Evolutionary conservation across 805 yeast genomes (phyloP).

Genomic region (Ogataea angusta): DNA sequence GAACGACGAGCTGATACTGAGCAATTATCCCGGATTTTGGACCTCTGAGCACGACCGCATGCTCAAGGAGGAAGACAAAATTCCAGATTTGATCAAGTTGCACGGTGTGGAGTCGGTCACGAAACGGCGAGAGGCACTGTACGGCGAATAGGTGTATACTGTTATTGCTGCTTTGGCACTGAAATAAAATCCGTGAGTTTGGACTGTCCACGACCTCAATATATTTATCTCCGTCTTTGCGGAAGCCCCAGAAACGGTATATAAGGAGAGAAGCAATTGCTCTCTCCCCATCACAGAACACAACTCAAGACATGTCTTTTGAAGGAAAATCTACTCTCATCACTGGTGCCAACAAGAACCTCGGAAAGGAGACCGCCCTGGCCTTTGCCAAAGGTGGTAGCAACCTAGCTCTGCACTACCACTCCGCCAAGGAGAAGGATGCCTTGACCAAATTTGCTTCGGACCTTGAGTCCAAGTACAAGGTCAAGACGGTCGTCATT

Average conservation of each 20-base stretch:
- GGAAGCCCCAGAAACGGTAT: background rate
- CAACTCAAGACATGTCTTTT: slow-evolving; percentile 18
- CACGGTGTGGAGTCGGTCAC: slow-evolving; percentile 32
- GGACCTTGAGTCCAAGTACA: slow-evolving; percentile 35
- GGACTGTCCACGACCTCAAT: background rate
- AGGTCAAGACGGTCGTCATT: slow-evolving; percentile 40
- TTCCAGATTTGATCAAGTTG: slow-evolving; percentile 24
- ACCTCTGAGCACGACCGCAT: slow-evolving; percentile 31
- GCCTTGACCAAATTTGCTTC: slow-evolving; percentile 37
- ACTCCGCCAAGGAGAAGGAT: slow-evolving; percentile 39
- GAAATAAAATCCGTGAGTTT: slow-evolving; percentile 1
- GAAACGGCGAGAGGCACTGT: slow-evolving; percentile 31
- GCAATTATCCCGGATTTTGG: slow-evolving; percentile 31
- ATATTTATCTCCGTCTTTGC: background rate
- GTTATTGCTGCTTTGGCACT: background rate
- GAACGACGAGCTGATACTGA: slow-evolving; percentile 28
- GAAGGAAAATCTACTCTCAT: slow-evolving; percentile 51
- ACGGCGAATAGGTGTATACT: slow-evolving; percentile 15
- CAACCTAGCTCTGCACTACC: slow-evolving; percentile 53
- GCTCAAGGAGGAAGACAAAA: slow-evolving; percentile 24
- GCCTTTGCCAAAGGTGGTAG: slow-evolving; percentile 56
- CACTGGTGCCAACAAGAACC: slow-evolving; percentile 62
- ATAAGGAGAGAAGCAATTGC: background rate
- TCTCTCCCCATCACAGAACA: background rate
- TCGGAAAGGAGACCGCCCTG: slow-evolving; percentile 50